Base-by-base conservation (phyloP, 2,329 filamentous ascomycete genomes). In the Beauveria rudraprayagi region DNA sequence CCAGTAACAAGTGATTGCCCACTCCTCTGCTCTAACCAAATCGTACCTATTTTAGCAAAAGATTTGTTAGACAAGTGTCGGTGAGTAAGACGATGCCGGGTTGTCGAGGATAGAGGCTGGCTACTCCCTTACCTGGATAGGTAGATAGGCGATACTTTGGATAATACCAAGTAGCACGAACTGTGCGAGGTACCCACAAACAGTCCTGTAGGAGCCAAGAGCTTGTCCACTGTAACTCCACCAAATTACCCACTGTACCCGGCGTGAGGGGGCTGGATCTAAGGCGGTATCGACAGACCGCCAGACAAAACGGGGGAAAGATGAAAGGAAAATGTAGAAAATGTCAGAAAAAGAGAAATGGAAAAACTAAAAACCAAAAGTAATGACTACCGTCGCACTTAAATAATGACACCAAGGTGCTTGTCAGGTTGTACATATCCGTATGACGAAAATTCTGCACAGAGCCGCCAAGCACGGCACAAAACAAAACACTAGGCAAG, bases 391-490 rank as follows among this genome's bases (percentile, higher is more conserved):
- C 3, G 3, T 8, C 7, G 22, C 24, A 14, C 16, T 22, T 55
- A 55, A 44, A 55, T 55, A 55, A 14, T 11, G n/a, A 24, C 8
- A 40, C 34, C 19, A 56, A 5, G 17, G 10, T 40, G 16, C 41
- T 37, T 28, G n/a, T 47, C 43, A 19, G 26, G 41, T 56, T 56
- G 43, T 22, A 56, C 53, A 44, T 28, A n/a, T 37, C 5, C 5
- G 34, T 14, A 37, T 5, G 26, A 43, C 17, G 30, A n/a, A 46
- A 44, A 44, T 46, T 40, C 17, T 44, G 41, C 40, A 30, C 17
- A 7, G 40, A 37, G 40, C 40, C 26, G 40, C 54, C 28, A 2
- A 37, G 30, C 50, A 41, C 77, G 4, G 71, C 68, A 1, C 40
- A 7, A 43, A 43, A 43, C 40, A 11, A 47, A 26, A 26, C 14